These are phyloP conservation scores for Mucuna pruriens DNA, from an alignment of 306 rosid genomes.

Conservation along the genomic window DNA sequence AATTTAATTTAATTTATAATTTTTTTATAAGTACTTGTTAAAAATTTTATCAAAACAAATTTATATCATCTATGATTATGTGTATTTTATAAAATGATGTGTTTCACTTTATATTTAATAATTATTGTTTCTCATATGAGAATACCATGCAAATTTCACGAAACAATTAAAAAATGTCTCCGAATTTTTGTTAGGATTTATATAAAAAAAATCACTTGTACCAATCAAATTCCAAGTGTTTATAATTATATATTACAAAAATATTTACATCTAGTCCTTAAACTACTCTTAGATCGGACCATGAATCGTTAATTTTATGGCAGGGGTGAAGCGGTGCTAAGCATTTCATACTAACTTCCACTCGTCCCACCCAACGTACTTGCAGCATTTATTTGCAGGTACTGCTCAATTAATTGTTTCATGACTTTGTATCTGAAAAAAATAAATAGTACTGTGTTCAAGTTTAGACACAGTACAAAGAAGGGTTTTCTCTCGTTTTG, in stretches of 20 bases:
- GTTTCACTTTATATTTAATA: background rate
- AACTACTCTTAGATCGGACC: too few relatives aligned
- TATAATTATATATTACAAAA: background rate
- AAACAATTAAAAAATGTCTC: background rate
- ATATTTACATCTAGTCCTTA: background rate
- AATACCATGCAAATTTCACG: background rate
- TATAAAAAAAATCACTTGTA: background rate
- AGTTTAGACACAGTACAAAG: background rate
- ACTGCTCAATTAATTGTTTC: background rate
- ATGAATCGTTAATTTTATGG: too few relatives aligned
- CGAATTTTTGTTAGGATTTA: background rate
- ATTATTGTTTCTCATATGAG: background rate
- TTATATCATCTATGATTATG: too few relatives aligned
- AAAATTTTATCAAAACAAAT: too few relatives aligned
- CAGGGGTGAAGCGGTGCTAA: too few relatives aligned
- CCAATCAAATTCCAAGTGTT: background rate
- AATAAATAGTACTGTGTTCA: too few relatives aligned
- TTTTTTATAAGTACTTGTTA: too few relatives aligned
- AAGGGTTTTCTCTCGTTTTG: background rate
- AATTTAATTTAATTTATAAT: too few relatives aligned
- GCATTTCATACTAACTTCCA: too few relatives aligned
- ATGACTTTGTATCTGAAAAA: background rate
- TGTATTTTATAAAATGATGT: background rate
- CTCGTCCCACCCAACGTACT: background rate
- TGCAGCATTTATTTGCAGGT: background rate